phyloP scores from a whole-genome alignment of 1,284 basidiomycete species.

The Melampsora occidentalis region DNA sequence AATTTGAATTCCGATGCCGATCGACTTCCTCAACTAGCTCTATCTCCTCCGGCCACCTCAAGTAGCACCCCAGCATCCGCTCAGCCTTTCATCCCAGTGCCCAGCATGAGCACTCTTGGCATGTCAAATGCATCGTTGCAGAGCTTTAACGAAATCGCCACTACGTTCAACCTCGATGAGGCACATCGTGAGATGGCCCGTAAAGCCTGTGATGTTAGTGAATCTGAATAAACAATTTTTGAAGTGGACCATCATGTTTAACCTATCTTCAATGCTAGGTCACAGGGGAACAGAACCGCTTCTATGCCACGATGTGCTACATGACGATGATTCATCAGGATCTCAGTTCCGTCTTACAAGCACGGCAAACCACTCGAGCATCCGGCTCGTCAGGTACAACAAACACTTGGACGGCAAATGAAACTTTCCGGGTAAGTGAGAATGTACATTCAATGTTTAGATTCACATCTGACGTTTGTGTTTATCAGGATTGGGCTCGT shows the following conservation, averaged over 20 bases:
- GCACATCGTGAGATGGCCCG: constrained; percentile 1
- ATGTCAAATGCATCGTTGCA: background rate
- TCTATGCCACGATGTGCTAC: constrained; percentile 4
- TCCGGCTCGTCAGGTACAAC: background rate
- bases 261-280: background rate
- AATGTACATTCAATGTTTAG: background rate
- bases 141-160: background rate
- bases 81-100: background rate
- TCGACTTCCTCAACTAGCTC: background rate
- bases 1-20: background rate
- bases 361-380: background rate
- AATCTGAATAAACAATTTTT: background rate
- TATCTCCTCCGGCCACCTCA: background rate
- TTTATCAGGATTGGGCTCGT: constrained; percentile 2
- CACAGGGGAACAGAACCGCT: background rate
- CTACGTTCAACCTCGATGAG: background rate
- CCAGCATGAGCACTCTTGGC: background rate
- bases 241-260: background rate
- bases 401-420: background rate
- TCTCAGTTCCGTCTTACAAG: background rate
- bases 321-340: background rate
- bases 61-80: background rate
- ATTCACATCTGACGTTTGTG: background rate
- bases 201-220: background rate
- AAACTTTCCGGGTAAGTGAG: background rate